Base-by-base conservation (phyloP, 2,329 filamentous ascomycete genomes). In the Colletotrichum simmondsii region DNA sequence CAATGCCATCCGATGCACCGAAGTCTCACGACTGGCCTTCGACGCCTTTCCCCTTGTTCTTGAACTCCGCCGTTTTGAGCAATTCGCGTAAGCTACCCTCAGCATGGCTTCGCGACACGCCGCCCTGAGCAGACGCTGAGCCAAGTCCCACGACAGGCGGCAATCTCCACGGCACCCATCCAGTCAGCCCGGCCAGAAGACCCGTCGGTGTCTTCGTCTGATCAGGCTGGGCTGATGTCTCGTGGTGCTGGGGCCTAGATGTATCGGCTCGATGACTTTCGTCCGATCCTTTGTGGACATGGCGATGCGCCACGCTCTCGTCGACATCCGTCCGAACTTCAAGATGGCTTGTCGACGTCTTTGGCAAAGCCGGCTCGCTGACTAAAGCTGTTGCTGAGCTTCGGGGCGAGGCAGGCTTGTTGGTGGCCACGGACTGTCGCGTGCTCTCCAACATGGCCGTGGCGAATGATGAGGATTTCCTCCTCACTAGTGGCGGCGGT, bases 31-130 rank as follows among this genome's bases (percentile, higher is more conserved):
- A 28, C 19, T 64, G 54, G 19, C 65, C 76, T 42, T 81, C 80
- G 2, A 79, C 73, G 1, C 76, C 78, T 70, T 84, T 84, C 10
- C 80, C 82, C 73, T 83, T 84, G 49, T 59, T 70, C 26, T 72
- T 76, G 46, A 24, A 59, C 52, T 82, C 79, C 5, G 79, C 77
- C 16, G 76, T 77, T 74, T 83, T 87, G 12, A 92, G 79, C 22
- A 92, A 78, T 54, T 89, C 85, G 66, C 88, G 83, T 26, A 92
- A 80, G 66, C 86, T 90, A 2, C 88, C 88, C 78, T 90, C 89
- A 1, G 90, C 90, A 76, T 88, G 85, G 72, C 87, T 85, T 65
- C 80, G 77, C 56, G 80, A 76, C 76, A 79, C 76, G 52, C 64
- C 63, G 67, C 77, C 68, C 73, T 77, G 71, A 53, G 75, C 68